A percentile compares a stretch with the other conserved stretches of the same genome.
phyloP scores from a whole-genome alignment of 139 green algal genomes.

The Chlamydomonas sp. region DNA sequence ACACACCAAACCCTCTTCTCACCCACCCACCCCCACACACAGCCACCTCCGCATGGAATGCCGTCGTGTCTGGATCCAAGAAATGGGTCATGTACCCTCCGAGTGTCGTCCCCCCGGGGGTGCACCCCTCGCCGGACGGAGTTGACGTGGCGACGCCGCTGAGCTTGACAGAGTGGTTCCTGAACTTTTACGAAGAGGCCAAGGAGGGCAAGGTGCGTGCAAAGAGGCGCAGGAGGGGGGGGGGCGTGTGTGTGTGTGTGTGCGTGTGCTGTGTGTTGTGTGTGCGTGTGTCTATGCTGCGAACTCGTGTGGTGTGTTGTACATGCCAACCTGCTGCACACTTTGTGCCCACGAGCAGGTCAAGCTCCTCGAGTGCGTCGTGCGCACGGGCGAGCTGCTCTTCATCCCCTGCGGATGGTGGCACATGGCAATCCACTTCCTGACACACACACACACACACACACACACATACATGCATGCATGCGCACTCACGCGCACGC shows the following conservation, averaged over 20 bases:
- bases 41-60: constrained; percentile 88
- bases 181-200: constrained; percentile 66
- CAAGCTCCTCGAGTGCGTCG: constrained; percentile 49
- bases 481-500: neutral
- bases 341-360: no score
- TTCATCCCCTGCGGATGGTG: constrained; percentile 88
- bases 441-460: neutral
- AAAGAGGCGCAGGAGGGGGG: neutral
- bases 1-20: no score
- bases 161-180: constrained; percentile 90
- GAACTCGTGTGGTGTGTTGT: no score
- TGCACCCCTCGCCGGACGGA: constrained; percentile 79
- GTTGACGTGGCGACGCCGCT: constrained; percentile 81
- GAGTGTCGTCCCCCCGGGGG: constrained; percentile 59
- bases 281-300: no score
- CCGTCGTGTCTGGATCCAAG: constrained; percentile 71
- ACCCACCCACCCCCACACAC: no score
- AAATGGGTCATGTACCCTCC: constrained; percentile 90
- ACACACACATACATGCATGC: neutral
- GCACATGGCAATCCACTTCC: constrained; percentile 83
- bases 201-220: constrained; percentile 29
- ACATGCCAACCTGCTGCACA: no score
- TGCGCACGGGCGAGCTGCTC: constrained; percentile 67
- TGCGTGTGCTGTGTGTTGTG: no score
- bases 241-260: no score